A percentile compares a stretch with the other conserved stretches of the same genome.
Evolutionary conservation across 331 rosid species (phyloP).

Genomic region (Ulmus americana): DNA sequence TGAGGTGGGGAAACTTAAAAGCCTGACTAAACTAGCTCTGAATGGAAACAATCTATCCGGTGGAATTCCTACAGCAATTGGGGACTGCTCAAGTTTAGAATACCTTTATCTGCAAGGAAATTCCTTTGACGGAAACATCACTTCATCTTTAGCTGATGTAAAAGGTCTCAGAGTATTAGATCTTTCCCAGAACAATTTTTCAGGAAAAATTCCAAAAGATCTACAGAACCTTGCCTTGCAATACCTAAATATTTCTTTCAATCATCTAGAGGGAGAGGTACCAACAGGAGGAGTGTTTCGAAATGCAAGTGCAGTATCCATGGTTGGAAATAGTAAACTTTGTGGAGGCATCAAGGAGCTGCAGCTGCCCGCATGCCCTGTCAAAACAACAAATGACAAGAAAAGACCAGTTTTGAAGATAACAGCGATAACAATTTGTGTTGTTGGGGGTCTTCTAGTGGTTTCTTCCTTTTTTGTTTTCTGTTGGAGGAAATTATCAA

Average conservation of each 20-base stretch:
- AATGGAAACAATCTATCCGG: not conserved
- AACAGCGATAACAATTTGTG: not conserved
- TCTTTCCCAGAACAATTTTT: constrained; percentile 30
- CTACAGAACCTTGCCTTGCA: constrained; percentile 1
- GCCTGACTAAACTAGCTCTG: no score
- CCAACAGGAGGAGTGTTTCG: constrained; percentile 28
- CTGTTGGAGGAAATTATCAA: constrained; percentile 6
- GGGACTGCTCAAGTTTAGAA: not conserved
- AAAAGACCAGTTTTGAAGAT: constrained; percentile 9
- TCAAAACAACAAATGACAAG: not conserved
- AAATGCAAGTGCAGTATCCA: constrained; percentile 12
- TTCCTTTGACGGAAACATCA: constrained; percentile 21
- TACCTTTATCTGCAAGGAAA: constrained; percentile 10
- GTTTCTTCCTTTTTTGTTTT: not conserved
- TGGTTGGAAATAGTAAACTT: constrained; percentile 29
- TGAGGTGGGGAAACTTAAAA: no score
- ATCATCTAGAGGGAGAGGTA: constrained; percentile 31
- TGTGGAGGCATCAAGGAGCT: constrained; percentile 31
- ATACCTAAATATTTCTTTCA: constrained; percentile 31
- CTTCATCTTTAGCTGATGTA: constrained; percentile 25
- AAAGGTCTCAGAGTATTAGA: constrained; percentile 21
- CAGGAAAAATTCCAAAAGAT: constrained; percentile 24
- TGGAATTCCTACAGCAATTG: not conserved
- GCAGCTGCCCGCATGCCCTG: constrained; percentile 22
- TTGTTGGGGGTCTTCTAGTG: not conserved